These are phyloP conservation scores for Stentor coeruleus DNA, from an alignment of 73 alveolate genomes.

Conservation along the genomic window DNA sequence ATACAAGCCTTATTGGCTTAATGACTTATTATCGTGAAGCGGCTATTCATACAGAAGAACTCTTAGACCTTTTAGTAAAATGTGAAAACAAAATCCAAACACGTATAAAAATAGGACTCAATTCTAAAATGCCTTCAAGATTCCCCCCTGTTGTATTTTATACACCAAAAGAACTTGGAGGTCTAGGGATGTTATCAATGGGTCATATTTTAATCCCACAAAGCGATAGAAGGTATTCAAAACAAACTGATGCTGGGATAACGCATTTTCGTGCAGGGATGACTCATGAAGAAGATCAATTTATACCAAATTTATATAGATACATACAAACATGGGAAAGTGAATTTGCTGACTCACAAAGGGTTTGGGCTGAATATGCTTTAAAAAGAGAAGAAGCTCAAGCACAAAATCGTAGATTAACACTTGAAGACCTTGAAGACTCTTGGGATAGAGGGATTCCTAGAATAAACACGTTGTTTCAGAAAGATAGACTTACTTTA, in stretches of 20 bases:
- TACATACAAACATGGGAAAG: constrained; percentile 99
- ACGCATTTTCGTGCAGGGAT: constrained; percentile 98
- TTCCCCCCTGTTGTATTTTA: constrained; percentile 99
- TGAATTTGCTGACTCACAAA: constrained; percentile 98
- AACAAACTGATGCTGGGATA: constrained; percentile 98
- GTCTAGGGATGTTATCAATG: constrained; percentile 90
- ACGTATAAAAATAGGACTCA: constrained; percentile 98
- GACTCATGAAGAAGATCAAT: constrained; percentile 99
- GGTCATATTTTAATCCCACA: constrained; percentile 99
- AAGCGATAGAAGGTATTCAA: constrained; percentile 97
- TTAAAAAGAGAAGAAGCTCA: constrained; percentile 99
- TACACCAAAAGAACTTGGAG: constrained; percentile 77
- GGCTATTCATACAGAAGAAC: constrained; percentile 97
- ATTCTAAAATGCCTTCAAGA: constrained; percentile 99
- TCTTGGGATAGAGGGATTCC: constrained; percentile 99
- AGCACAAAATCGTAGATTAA: constrained; percentile 97
- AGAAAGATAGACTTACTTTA: constrained; percentile 98
- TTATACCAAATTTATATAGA: constrained; percentile 98
- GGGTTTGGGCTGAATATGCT: constrained; percentile 99
- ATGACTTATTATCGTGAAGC: constrained; percentile 99
- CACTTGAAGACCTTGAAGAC: constrained; percentile 98
- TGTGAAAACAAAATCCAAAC: constrained; percentile 97
- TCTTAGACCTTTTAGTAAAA: constrained; percentile 97
- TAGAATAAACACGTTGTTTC: constrained; percentile 98
- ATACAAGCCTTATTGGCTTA: constrained; percentile 95